Base-by-base conservation (phyloP, 148 eudicot genomes). In the Persicaria tinctoria region DNA sequence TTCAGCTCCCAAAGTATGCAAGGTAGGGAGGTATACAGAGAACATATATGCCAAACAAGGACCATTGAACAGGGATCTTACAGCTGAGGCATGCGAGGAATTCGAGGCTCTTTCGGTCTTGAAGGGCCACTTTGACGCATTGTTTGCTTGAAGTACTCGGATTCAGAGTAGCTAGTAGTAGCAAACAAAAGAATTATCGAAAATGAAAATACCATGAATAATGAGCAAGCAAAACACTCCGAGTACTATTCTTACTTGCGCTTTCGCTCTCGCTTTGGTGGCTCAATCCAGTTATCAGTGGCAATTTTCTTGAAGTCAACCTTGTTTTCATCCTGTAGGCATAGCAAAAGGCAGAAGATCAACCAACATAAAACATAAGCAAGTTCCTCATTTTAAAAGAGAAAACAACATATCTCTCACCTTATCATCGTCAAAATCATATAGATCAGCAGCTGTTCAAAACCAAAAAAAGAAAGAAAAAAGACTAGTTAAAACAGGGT, bases 41-140 rank as follows among this genome's bases (percentile, higher is more conserved):
- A 14, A 1, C 63, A n/a, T 49, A 48, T 45, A 50, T 23, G 41
- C 75, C 54, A 44, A 73, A 66, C 53, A 13, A 55, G 41, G 64
- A 79, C 10, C 10, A 51, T 3, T 18, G 48, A 45, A 27, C 18
- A 9, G 32, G 46, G 27, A 7, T 41, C 97, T 87, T 84, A 96
- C 99, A 92, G 76, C 84, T 92, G 97, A 70, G 99, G 99, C 99
- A 96, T 96, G 74, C 99, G 99, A 76, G 97, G 99, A 74, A 96
- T 90, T 57, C 99, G 92, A 80, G 97, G 97, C 82, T 96, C 99
- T 79, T 83, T 96, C 0, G 92, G 94, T 81, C 80, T 87, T 46
- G 93, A 86, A 14, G 97, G 97, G 75, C 99, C 99, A 92, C 94
- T 87, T 83, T 92, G 97, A 70, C 99, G 97, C 96, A 95, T 84